These are phyloP conservation scores for Backusella circina DNA, from an alignment of 192 early-diverging fungal species.

Conservation along the genomic window DNA sequence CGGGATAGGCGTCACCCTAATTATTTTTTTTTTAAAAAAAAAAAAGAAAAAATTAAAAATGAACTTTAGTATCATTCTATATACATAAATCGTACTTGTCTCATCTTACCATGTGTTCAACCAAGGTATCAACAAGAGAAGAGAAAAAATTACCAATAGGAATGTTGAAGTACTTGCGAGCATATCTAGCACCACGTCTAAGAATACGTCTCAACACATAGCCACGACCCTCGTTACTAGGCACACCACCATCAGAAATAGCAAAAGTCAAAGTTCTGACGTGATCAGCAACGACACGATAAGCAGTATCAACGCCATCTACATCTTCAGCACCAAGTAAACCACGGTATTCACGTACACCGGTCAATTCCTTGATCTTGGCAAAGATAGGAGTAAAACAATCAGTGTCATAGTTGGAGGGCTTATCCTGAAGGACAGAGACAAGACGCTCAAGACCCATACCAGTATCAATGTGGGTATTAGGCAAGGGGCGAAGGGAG, in stretches of 20 bases:
- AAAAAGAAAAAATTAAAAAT: background rate
- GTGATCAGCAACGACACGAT: slow-evolving; percentile 98
- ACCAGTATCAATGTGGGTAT: slow-evolving; percentile 98
- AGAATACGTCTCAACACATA: slow-evolving; percentile 97
- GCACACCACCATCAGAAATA: slow-evolving; percentile 93
- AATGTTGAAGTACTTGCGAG: slow-evolving; percentile 85
- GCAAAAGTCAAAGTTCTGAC: slow-evolving; percentile 94
- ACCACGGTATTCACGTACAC: slow-evolving; percentile 81
- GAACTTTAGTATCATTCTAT: background rate
- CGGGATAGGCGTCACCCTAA: slow-evolving; percentile 82
- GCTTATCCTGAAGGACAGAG: slow-evolving; percentile 90
- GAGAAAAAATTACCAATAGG: slow-evolving; percentile 94
- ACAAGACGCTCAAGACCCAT: slow-evolving; percentile 96
- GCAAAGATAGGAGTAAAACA: slow-evolving; percentile 81
- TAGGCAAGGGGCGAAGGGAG: slow-evolving; percentile 82
- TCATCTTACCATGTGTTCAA: slow-evolving; percentile 76
- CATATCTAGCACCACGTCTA: slow-evolving; percentile 91
- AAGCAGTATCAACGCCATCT: slow-evolving; percentile 97
- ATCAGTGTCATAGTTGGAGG: slow-evolving; percentile 98
- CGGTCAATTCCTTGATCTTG: slow-evolving; percentile 83
- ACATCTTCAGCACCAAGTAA: slow-evolving; percentile 85
- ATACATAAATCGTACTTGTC: slow-evolving; percentile 7
- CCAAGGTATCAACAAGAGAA: slow-evolving; percentile 85
- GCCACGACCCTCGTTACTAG: slow-evolving; percentile 97
- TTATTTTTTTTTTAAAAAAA: slow-evolving; percentile 33